These are phyloP conservation scores for Beverwykella pulmonaria DNA, from an alignment of 495 filamentous ascomycete species.

Conservation along the genomic window DNA sequence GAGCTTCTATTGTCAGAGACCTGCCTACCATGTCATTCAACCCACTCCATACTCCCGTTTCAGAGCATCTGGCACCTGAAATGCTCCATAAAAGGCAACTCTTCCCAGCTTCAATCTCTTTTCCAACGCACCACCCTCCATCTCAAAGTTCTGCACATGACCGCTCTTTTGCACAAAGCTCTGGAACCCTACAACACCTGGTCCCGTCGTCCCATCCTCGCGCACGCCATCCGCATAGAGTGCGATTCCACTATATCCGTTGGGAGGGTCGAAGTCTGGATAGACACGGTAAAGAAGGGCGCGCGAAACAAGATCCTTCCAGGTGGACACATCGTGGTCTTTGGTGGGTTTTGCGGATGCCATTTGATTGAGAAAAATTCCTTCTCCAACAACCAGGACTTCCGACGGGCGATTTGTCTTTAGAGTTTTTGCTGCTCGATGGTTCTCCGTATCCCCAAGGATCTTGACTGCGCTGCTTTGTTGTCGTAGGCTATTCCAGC, in stretches of 20 bases:
- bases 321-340: not conserved
- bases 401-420: slow-evolving; percentile 11
- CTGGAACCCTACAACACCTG: slow-evolving; percentile 23
- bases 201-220: slow-evolving; percentile 14
- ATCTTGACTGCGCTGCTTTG: slow-evolving; percentile 7
- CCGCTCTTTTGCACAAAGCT: slow-evolving; percentile 20
- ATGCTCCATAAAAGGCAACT: slow-evolving; percentile 25
- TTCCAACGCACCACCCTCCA: slow-evolving; percentile 14
- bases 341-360: not conserved
- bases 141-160: slow-evolving; percentile 18
- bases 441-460: slow-evolving; percentile 13
- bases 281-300: slow-evolving; percentile 19
- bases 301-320: slow-evolving; percentile 11
- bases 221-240: slow-evolving; percentile 17
- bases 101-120: slow-evolving; percentile 22
- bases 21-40: not conserved
- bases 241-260: slow-evolving; percentile 22
- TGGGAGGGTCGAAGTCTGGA: slow-evolving; percentile 21
- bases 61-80: slow-evolving; percentile 18
- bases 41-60: slow-evolving; percentile 4
- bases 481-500: slow-evolving; percentile 21
- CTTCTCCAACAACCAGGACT: slow-evolving; percentile 26
- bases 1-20: too few relatives aligned
- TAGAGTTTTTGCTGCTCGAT: slow-evolving; percentile 10
- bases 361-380: slow-evolving; percentile 24